Base-by-base conservation (phyloP, 2,329 filamentous ascomycete species). In the Alternaria hordeiaustralica region DNA sequence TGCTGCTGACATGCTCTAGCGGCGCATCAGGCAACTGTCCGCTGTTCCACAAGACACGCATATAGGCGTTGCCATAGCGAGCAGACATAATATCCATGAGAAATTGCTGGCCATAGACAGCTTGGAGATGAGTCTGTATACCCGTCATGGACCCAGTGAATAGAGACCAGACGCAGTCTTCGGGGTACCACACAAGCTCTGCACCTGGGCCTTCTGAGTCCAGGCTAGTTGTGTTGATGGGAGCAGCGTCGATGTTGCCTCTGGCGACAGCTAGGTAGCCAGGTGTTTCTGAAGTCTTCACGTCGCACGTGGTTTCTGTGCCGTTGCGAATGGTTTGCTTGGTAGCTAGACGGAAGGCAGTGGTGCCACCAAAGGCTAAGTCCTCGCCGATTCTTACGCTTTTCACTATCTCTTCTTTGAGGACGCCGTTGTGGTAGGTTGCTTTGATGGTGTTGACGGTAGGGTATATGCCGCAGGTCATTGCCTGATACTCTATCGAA, bases 361-460 rank as follows among this genome's bases (percentile, higher is more conserved):
- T 28, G 20, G n/a, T 10, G 41, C 21, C 10, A 36, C 50, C 50
- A 23, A 41, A 54, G 13, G 50, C 50, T 21, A 54, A 23, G n/a
- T 56, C 54, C 15, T 30, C 10, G 41, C 46, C 54, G 20, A 63
- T 41, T 10, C 56, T 57, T 6, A 56, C 28, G 10, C 45, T 63
- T 8, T 51, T 23, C 4, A 61, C 20, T 3, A 64, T 30, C 4
- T 20, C 47, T 33, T 64, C 61, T 25, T 49, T 20, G 5, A 64
- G 12, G 10, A 60, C 21, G 15, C n/a, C 46, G 15, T 64, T 55
- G 15, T 26, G 56, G 33, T 61, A 58, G n/a, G 15, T 53, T 21
- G 41, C 61, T 12, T n/a, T 28, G 20, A 61, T 58, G 2, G 61
- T 64, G 23, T 64, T 61, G 15, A 58, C 36, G 18, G 53, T 61